These are phyloP conservation scores for Populus hybrid DNA, from an alignment of 441 rosid species.

Conservation along the genomic window DNA sequence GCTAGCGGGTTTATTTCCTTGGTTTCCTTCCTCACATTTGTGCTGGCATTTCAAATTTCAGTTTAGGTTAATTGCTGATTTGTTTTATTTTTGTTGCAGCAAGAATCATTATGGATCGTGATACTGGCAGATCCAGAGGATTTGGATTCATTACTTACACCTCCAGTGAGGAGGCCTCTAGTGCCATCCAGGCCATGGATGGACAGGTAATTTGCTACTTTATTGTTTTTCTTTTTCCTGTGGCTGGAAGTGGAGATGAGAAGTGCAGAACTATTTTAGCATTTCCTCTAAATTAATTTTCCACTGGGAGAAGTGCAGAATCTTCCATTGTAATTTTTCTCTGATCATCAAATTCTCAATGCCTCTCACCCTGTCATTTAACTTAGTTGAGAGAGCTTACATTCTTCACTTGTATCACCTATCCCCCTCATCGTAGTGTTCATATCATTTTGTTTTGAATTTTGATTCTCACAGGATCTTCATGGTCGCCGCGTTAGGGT, in stretches of 20 bases:
- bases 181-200: constrained; percentile 92
- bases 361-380: background rate
- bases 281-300: background rate
- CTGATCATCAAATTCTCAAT: background rate
- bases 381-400: background rate
- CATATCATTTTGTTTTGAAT: background rate
- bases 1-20: background rate
- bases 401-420: background rate
- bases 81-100: constrained; percentile 37
- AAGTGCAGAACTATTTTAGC: background rate
- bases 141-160: constrained; percentile 82
- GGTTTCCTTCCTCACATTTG: background rate
- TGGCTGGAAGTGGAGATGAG: background rate
- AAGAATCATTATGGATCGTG: constrained; percentile 81
- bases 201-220: constrained; percentile 58
- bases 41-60: background rate
- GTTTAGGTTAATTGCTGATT: background rate
- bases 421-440: no score
- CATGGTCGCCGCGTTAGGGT: constrained; percentile 74
- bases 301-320: background rate
- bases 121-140: constrained; percentile 89
- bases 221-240: background rate
- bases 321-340: background rate
- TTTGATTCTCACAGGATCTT: constrained; percentile 44
- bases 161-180: constrained; percentile 66